Evolutionary conservation across 1,139 yeast genomes (phyloP).

Genomic region (Yamadazyma friedrichii): DNA sequence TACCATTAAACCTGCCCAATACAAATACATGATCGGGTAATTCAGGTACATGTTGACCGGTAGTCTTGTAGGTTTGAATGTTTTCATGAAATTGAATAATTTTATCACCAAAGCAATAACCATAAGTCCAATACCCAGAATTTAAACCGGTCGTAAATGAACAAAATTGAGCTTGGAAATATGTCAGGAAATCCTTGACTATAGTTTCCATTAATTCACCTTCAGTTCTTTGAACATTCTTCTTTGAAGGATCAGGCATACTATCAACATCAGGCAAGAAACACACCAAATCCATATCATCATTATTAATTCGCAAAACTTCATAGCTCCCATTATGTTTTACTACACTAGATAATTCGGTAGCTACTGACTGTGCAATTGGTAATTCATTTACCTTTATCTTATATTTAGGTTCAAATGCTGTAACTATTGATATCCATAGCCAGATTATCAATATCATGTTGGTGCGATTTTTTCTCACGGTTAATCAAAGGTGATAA

Average conservation of each 20-base stretch:
- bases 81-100: constrained; percentile 59
- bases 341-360: constrained; percentile 1
- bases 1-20: constrained; percentile 43
- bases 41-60: constrained; percentile 32
- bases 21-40: constrained; percentile 40
- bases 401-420: constrained; percentile 17
- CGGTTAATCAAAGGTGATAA: no score
- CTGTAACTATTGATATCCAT: background rate
- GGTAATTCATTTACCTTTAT: constrained; percentile 17
- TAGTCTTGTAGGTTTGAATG: constrained; percentile 21
- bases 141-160: constrained; percentile 33
- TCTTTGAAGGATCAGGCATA: constrained; percentile 2
- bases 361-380: constrained; percentile 13
- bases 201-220: constrained; percentile 16
- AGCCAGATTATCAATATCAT: background rate
- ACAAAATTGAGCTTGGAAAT: constrained; percentile 25
- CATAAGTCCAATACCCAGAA: constrained; percentile 65
- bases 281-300: constrained; percentile 18
- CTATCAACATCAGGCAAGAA: constrained; percentile 18
- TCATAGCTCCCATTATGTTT: constrained; percentile 21
- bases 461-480: constrained; percentile 3
- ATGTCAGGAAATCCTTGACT: constrained; percentile 17
- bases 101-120: constrained; percentile 53
- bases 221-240: constrained; percentile 4
- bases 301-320: constrained; percentile 15